Base-by-base conservation (phyloP, 2,329 filamentous ascomycete genomes). In the Pseudogymnoascus sp. region DNA sequence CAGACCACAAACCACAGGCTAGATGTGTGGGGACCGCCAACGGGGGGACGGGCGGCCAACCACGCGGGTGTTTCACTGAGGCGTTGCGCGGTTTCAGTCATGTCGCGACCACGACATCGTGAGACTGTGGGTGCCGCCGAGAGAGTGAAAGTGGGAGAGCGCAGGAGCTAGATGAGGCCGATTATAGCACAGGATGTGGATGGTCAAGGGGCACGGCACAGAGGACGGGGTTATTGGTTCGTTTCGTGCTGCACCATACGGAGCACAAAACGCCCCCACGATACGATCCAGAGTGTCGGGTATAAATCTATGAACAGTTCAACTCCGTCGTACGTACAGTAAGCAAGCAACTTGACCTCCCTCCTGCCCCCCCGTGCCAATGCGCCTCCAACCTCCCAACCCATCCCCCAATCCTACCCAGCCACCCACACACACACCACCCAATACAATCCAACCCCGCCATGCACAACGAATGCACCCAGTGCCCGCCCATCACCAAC, bases 381-480 rank as follows among this genome's bases (percentile, higher is more conserved):
- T 53, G 26, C 46, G 46, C 46, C 46, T 31, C n/a, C 46, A 53
- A 61, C 59, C 28, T 26, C 22, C 33, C 19, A 61, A 16, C 35
- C 41, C 37, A 61, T 43, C 16, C 53, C 56, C 38, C 31, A 60
- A 37, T 60, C 59, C 24, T 28, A 60, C 6, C 31, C 38, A 60
- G 31, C 10, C 24, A 22, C 56, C 31, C 56, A 60, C 56, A 59
- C 24, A 40, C 28, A 40, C 31, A 60, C 59, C 26, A 33, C 26
- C 46, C 46, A 56, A 46, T 43, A 22, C 41, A 12, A 31, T 28
- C 43, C 38, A 11, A 56, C 46, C 50, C 50, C 28, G 26, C 46
- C 46, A 31, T 53, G 46, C 26, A 53, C 46, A 4, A 31, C 46
- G 26, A 33, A 53, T 19, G 46, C 46, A 33, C 50, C 26, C 26